phyloP scores from a whole-genome alignment of 768 basidiomycete genomes.

The Suillus weaverae region DNA sequence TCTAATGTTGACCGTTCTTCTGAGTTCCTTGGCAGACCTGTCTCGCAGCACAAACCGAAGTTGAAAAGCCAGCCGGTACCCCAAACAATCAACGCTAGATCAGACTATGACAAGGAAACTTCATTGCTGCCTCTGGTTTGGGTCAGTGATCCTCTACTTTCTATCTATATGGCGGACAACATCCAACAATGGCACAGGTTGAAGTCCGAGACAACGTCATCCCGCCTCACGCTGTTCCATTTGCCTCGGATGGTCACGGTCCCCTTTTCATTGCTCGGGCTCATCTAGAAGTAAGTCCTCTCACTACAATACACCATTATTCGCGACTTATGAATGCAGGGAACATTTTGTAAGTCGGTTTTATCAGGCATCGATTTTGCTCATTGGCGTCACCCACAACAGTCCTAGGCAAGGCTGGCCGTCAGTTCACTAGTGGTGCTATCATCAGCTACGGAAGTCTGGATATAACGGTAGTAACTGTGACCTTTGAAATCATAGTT shows the following conservation, averaged over 20 bases:
- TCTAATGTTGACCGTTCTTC: not conserved
- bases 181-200: conserved; percentile 17
- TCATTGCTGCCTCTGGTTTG: conserved; percentile 27
- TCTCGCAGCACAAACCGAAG: not conserved
- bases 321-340: conserved; percentile 15
- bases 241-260: conserved; percentile 23
- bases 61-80: not conserved
- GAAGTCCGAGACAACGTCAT: conserved; percentile 30
- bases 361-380: not conserved
- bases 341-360: conserved; percentile 24
- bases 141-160: conserved; percentile 16
- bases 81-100: not conserved
- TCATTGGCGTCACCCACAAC: not conserved
- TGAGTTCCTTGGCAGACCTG: not conserved
- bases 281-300: conserved; percentile 20
- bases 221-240: conserved; percentile 29
- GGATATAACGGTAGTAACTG: conserved; percentile 24
- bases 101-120: conserved; percentile 6
- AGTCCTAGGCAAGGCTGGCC: conserved; percentile 29
- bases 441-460: conserved; percentile 21
- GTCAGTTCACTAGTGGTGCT: conserved; percentile 27
- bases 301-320: not conserved
- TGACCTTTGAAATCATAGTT: not conserved
- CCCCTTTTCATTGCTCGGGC: conserved; percentile 31
- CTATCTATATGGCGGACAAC: not conserved